Percentiles rank a stretch among this genome's conserved stretches.
These are phyloP conservation scores for Aleurites moluccanus DNA, from an alignment of 441 rosid species.

Conservation along the genomic window DNA sequence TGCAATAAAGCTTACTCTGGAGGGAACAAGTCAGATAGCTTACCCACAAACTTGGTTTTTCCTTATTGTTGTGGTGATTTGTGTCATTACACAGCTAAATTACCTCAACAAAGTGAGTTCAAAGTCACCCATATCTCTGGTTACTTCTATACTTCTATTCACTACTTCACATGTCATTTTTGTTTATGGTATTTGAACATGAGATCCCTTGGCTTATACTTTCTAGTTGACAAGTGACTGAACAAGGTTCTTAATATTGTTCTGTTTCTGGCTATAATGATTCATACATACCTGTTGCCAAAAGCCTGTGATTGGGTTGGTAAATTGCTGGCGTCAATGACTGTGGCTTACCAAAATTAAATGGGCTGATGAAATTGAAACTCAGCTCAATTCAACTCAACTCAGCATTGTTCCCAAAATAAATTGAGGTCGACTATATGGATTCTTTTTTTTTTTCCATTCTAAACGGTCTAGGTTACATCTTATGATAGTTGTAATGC, in stretches of 20 bases:
- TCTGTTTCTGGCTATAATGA: background rate
- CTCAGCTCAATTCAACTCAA: too few relatives aligned
- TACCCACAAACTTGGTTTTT: conserved; percentile 84
- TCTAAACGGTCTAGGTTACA: too few relatives aligned
- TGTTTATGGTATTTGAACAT: background rate
- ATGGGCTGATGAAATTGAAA: background rate
- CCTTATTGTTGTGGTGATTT: conserved; percentile 70
- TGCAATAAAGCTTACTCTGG: conserved; percentile 78
- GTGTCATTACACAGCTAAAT: conserved; percentile 77
- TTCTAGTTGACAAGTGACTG: background rate
- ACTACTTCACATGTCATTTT: background rate
- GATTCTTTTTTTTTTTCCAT: too few relatives aligned
- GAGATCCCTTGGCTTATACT: background rate
- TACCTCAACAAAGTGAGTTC: conserved; percentile 73
- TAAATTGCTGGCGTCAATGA: background rate
- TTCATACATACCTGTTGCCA: background rate
- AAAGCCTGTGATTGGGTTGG: background rate
- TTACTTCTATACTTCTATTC: background rate
- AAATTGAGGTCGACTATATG: too few relatives aligned
- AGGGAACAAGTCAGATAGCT: conserved; percentile 69
- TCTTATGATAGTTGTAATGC: too few relatives aligned
- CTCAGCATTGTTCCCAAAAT: too few relatives aligned
- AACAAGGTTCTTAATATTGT: background rate
- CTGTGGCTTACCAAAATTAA: background rate
- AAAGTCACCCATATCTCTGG: background rate